These are phyloP conservation scores for Pseudogymnoascus sp. DNA, from an alignment of 2,329 filamentous ascomycete species.

Conservation along the genomic window DNA sequence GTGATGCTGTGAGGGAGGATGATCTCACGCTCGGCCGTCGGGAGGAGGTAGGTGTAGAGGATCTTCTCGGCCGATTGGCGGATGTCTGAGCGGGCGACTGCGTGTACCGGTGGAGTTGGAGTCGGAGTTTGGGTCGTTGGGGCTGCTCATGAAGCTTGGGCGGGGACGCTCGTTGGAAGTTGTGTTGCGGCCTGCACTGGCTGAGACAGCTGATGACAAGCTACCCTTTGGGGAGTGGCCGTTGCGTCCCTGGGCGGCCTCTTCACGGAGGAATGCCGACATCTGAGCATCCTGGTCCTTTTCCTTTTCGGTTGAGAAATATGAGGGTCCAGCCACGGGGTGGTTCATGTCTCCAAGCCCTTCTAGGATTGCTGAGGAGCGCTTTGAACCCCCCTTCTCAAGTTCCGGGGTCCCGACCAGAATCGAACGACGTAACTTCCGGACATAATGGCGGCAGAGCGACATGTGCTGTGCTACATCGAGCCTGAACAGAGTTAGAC, in stretches of 20 bases:
- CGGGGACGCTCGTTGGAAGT: slow-evolving; percentile 40
- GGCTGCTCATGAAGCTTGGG: slow-evolving; percentile 54
- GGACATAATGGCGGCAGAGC: slow-evolving; percentile 92
- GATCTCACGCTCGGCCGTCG: slow-evolving; percentile 94
- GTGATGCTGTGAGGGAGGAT: slow-evolving; percentile 84
- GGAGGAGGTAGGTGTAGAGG: slow-evolving; percentile 92
- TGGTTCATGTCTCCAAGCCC: slow-evolving; percentile 61
- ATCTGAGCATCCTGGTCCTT: slow-evolving; percentile 81
- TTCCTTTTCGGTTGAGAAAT: slow-evolving; percentile 62
- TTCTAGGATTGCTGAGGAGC: slow-evolving; percentile 75
- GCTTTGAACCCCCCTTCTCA: slow-evolving; percentile 73
- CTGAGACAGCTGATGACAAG: slow-evolving; percentile 24
- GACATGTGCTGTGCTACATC: slow-evolving; percentile 99
- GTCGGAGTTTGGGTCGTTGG: slow-evolving; percentile 59
- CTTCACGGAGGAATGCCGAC: slow-evolving; percentile 78
- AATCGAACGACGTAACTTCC: slow-evolving; percentile 87
- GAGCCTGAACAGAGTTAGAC: slow-evolving; percentile 56
- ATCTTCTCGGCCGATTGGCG: slow-evolving; percentile 95
- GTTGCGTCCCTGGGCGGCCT: slow-evolving; percentile 44
- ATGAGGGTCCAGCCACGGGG: slow-evolving; percentile 53
- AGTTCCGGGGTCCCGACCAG: slow-evolving; percentile 88
- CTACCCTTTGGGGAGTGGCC: slow-evolving; percentile 49
- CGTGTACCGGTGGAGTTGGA: slow-evolving; percentile 78
- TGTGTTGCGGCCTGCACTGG: slow-evolving; percentile 35
- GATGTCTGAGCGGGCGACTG: slow-evolving; percentile 82